Evolutionary conservation across 495 filamentous ascomycete species (phyloP).

Genomic region (Trichoderma asperelloides): DNA sequence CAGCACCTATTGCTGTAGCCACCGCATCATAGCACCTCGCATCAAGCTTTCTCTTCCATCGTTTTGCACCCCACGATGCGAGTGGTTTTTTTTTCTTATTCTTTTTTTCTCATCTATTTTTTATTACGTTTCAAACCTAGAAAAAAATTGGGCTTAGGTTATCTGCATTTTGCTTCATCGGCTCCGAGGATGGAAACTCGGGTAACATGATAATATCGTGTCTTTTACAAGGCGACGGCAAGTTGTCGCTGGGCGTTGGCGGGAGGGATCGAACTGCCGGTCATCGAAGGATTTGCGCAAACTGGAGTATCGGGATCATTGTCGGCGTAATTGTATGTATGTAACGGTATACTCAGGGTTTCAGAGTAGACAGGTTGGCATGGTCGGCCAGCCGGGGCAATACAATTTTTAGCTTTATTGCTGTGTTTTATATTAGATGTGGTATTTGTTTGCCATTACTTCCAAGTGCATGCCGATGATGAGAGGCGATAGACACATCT

Average conservation of each 20-base stretch:
- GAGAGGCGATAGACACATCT: not conserved
- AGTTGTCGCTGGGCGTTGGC: not conserved
- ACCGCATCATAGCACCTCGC: slow-evolving; percentile 18
- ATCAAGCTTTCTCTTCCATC: not conserved
- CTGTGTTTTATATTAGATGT: not conserved
- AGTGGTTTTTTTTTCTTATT: not conserved
- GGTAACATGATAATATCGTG: not conserved
- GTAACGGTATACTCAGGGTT: not conserved
- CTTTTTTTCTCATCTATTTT: not conserved
- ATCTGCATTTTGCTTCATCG: not conserved
- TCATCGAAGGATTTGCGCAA: not conserved
- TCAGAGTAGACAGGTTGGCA: slow-evolving; percentile 3
- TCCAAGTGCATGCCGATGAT: not conserved
- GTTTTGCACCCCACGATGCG: not conserved
- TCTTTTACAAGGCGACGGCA: not conserved
- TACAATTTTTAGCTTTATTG: not conserved
- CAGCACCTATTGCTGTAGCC: slow-evolving; percentile 28
- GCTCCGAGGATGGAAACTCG: not conserved
- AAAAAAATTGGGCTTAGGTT: slow-evolving; percentile 3
- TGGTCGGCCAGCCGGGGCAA: not conserved
- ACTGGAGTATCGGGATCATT: slow-evolving; percentile 6
- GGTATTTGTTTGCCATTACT: not conserved
- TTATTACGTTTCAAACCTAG: slow-evolving; percentile 14
- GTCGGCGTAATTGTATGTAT: slow-evolving; percentile 8
- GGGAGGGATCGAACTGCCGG: not conserved